Evolutionary conservation across 2,329 filamentous ascomycete genomes (phyloP).

Genomic region (Botrytis deweyae): DNA sequence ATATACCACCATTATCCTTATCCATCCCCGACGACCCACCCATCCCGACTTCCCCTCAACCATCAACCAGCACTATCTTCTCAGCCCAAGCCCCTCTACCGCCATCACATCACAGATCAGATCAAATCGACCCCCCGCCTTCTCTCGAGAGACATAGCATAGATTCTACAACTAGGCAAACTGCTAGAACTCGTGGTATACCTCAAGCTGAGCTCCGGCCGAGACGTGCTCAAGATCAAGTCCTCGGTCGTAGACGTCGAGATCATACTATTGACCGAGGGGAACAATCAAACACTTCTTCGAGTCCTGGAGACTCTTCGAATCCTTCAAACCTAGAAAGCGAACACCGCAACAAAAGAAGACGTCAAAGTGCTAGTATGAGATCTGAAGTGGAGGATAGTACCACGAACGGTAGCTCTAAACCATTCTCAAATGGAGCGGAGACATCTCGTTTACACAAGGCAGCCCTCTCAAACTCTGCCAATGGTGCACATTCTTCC

Average conservation of each 20-base stretch:
- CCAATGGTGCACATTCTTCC: constrained; percentile 52
- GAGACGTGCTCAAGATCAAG: constrained; percentile 37
- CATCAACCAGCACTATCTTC: constrained; percentile 49
- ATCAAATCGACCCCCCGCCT: background rate
- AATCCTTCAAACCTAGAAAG: constrained; percentile 25
- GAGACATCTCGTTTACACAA: constrained; percentile 46
- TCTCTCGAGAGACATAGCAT: background rate
- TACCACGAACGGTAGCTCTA: constrained; percentile 54
- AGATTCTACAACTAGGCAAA: constrained; percentile 20
- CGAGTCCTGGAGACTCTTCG: constrained; percentile 33
- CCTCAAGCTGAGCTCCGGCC: constrained; percentile 4
- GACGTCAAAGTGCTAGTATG: constrained; percentile 59
- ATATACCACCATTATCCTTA: constrained; percentile 53
- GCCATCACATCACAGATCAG: constrained; percentile 28
- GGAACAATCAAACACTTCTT: constrained; percentile 39
- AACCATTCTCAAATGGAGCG: constrained; percentile 57
- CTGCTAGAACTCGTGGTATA: constrained; percentile 3
- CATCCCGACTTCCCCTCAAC: constrained; percentile 53
- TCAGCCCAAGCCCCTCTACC: constrained; percentile 42
- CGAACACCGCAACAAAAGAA: constrained; percentile 55
- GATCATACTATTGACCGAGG: constrained; percentile 43
- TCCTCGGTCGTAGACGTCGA: constrained; percentile 58
- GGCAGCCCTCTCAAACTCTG: constrained; percentile 41
- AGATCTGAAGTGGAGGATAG: constrained; percentile 57
- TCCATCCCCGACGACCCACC: constrained; percentile 66